Evolutionary conservation across 2,329 filamentous ascomycete genomes (phyloP).

Genomic region (Pezicula neosporulosa): DNA sequence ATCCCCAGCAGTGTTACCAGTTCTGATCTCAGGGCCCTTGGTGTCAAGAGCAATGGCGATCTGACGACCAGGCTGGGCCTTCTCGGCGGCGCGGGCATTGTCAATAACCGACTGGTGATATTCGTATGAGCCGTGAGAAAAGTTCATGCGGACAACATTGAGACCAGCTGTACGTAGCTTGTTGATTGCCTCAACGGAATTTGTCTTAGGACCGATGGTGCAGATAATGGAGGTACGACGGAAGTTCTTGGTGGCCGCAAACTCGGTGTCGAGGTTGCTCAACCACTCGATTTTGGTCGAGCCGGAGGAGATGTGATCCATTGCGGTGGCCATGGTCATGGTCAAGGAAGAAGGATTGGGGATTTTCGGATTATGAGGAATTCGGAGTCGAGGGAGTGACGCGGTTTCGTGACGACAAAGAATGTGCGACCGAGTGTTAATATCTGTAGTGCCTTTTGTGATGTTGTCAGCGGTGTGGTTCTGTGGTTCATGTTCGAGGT

Average conservation of each 20-base stretch:
- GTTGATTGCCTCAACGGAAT: slow-evolving; percentile 96
- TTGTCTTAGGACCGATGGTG: slow-evolving; percentile 99
- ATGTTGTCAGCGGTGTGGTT: neutral
- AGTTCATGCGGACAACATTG: slow-evolving; percentile 99
- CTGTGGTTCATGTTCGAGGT: neutral
- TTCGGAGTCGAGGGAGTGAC: neutral
- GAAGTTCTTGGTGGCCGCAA: slow-evolving; percentile 82
- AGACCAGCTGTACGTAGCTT: slow-evolving; percentile 84
- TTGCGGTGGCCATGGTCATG: slow-evolving; percentile 54
- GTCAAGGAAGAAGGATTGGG: slow-evolving; percentile 6
- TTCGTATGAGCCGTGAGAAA: slow-evolving; percentile 90
- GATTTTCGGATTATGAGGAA: neutral
- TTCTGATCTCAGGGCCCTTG: slow-evolving; percentile 84
- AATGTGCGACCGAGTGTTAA: neutral
- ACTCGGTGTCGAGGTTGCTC: slow-evolving; percentile 79
- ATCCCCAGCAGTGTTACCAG: slow-evolving; percentile 69
- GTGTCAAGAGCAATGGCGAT: slow-evolving; percentile 89
- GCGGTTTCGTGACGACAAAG: neutral
- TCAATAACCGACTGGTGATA: slow-evolving; percentile 99
- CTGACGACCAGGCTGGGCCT: slow-evolving; percentile 72
- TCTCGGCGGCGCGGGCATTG: slow-evolving; percentile 85
- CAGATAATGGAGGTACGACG: slow-evolving; percentile 97
- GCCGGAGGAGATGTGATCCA: slow-evolving; percentile 82
- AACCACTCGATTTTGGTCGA: slow-evolving; percentile 67
- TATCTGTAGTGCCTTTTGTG: neutral